Base-by-base conservation (phyloP, 495 filamentous ascomycete genomes). In the Thermochaetoides thermophila region DNA sequence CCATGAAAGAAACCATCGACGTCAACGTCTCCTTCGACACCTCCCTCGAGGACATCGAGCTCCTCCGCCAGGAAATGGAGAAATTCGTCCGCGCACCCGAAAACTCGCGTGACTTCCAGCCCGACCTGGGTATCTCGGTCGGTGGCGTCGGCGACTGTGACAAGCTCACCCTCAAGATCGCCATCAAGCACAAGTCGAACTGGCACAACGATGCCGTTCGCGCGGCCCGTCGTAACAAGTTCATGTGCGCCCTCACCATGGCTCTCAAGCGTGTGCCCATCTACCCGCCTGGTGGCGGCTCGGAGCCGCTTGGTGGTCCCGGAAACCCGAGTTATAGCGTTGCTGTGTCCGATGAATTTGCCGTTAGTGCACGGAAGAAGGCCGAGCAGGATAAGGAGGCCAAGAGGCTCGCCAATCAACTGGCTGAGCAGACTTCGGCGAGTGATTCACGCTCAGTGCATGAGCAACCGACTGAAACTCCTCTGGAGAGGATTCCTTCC, bases 171-270 rank as follows among this genome's bases (percentile, higher is more conserved):
- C 69, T 97, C 22, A 74, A 72, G 39, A 69, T 89, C 23, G 78
- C 81, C 40, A 84, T 95, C 47, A 74, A 74, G 38, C 85, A 95
- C 64, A 94, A 94, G 61, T 79, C 78, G 40, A 97, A 96, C 60
- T 97, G 89, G 89, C 74, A 86, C 28, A 94, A 91, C 52, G 87
- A 93, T 39, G 68, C 72, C 18, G 65, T 96, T 24, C 77, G 87
- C 15, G 73, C 79, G 15, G 69, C 80, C 11, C 76, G 89, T 26
- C 78, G 86, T 34, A 89, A 81, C 47, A 95, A 92, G 55, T 94
- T 97, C 61, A 89, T 96, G 74, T 93, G 85, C 47, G 89, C 89
- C 3, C 66, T 97, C 25, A 76, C 92, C 5, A 59, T 84, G 7
- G 86, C 89, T 7, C 63, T 95, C 22, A 79, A 81, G 55, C 79